A percentile compares a stretch with the other conserved stretches of the same genome.
Evolutionary conservation across 2,329 filamentous ascomycete genomes (phyloP).

Genomic region (Penicillium verrucosum): DNA sequence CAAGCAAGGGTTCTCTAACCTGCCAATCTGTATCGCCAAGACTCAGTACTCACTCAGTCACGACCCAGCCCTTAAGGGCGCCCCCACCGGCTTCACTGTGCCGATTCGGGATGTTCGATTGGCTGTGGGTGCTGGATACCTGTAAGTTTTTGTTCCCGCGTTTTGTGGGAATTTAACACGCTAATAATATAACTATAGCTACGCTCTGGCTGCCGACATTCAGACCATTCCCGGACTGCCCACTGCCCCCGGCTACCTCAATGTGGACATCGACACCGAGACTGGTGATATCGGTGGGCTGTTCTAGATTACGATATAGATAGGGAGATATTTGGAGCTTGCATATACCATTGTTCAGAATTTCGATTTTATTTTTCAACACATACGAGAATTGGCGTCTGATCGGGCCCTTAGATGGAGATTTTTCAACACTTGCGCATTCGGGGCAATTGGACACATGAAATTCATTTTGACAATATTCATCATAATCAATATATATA

Average conservation of each 20-base stretch:
- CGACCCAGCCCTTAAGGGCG: constrained; percentile 89
- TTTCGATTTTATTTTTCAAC: constrained; percentile 26
- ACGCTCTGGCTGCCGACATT: constrained; percentile 92
- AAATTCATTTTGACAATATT: constrained; percentile 2
- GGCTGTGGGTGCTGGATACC: constrained; percentile 88
- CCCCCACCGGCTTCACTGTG: constrained; percentile 88
- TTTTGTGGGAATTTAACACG: constrained; percentile 34
- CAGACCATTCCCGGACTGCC: constrained; percentile 96
- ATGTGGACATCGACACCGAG: constrained; percentile 78
- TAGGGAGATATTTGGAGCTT: constrained; percentile 8
- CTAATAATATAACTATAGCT: constrained; percentile 49
- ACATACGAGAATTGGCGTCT: constrained; percentile 23
- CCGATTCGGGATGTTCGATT: constrained; percentile 92
- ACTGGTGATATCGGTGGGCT: constrained; percentile 85
- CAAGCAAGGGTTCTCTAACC: constrained; percentile 82
- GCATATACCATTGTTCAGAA: constrained; percentile 18
- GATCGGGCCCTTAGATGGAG: constrained; percentile 15
- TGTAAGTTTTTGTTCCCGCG: constrained; percentile 55
- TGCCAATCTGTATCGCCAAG: constrained; percentile 97
- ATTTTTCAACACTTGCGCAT: constrained; percentile 14
- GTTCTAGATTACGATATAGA: constrained; percentile 58
- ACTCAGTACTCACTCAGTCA: constrained; percentile 96
- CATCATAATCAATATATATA: neutral
- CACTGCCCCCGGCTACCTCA: constrained; percentile 91
- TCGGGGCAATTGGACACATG: neutral